Evolutionary conservation across 2,329 filamentous ascomycete species (phyloP), one percentile per base, ranked within the genome.

Genomic region (Calonectria pseudoreteaudii): DNA sequence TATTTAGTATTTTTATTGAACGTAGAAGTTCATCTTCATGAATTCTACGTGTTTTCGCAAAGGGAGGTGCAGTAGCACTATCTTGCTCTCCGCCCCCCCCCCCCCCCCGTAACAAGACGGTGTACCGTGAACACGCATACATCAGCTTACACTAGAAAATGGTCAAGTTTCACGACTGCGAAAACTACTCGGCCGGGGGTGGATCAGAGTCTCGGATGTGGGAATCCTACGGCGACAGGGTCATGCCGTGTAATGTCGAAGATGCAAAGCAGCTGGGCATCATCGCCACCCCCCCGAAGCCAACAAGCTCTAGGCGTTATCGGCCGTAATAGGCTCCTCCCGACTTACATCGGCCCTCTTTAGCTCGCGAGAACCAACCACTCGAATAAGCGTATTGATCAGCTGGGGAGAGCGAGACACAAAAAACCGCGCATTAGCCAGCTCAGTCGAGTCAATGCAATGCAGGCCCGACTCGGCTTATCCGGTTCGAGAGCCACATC

Each of bases 381-480:
- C 14, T 38, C 23, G 36, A 41, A 62, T 28, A 41, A 41, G 56
- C 56, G 34, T 62, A 41, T 62, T 28, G 34, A 28, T 28, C 56
- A 62, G 56, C 56, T 62, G 56, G 44, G n/a, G 44, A 47, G 44
- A 11, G 41, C 41, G 8, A 20, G 44, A 47, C 44, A 47, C 3
- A 20, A 62, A 62, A 60, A 38, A 60, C 20, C 56, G 23, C 56
- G 56, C 56, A 62, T 62, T 62, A 62, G 26, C 56, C 34, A 41
- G 56, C 56, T 41, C 56, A 62, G n/a, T 41, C 16, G 56, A 62
- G 23, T 62, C 56, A 62, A 62, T 62, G 56, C 56, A 20, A 62
- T 41, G 56, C 56, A 28, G 23, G 56, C 56, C 41, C 14, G 56
- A 62, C 23, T 41, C 56, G 56, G 56, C 56, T 62, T 62, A 62